These are phyloP conservation scores for Albizia julibrissin DNA, from an alignment of 306 rosid genomes.

Conservation along the genomic window DNA sequence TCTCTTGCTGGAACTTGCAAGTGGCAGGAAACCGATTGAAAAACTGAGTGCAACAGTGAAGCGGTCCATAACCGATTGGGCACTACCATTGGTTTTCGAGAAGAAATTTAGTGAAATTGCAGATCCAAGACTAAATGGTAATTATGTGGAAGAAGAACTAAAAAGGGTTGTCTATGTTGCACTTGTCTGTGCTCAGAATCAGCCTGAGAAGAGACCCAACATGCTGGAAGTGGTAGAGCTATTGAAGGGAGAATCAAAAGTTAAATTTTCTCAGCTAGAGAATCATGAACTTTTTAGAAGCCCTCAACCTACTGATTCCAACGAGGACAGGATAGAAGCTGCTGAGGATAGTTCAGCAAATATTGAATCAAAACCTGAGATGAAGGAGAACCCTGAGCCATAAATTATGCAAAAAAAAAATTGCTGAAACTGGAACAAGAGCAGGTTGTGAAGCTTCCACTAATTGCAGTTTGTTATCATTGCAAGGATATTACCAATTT, in stretches of 20 bases:
- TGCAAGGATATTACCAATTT: not conserved
- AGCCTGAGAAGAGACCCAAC: constrained; percentile 70
- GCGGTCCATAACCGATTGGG: constrained; percentile 76
- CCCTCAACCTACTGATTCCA: constrained; percentile 26
- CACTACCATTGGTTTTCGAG: constrained; percentile 71
- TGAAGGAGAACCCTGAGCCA: constrained; percentile 30
- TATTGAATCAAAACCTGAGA: constrained; percentile 41
- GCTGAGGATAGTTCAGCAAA: constrained; percentile 62
- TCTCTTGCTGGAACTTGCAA: constrained; percentile 77
- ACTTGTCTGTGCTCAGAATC: constrained; percentile 55
- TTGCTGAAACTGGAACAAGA: not conserved
- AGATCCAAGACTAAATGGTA: constrained; percentile 73
- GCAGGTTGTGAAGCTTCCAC: constrained; percentile 4
- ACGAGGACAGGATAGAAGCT: constrained; percentile 33
- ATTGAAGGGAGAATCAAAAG: constrained; percentile 69
- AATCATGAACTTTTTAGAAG: constrained; percentile 59
- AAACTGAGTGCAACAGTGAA: constrained; percentile 44
- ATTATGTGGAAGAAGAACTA: constrained; percentile 67
- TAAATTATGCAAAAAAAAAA: not conserved
- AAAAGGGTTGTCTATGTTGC: constrained; percentile 66
- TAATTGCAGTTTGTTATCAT: not conserved
- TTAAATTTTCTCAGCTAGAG: constrained; percentile 55
- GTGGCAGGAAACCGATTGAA: constrained; percentile 67
- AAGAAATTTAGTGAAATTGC: constrained; percentile 60
- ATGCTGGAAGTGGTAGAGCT: constrained; percentile 81